phyloP scores from a whole-genome alignment of 2,329 filamentous ascomycete genomes.

The Dactylonectria macrodidyma region DNA sequence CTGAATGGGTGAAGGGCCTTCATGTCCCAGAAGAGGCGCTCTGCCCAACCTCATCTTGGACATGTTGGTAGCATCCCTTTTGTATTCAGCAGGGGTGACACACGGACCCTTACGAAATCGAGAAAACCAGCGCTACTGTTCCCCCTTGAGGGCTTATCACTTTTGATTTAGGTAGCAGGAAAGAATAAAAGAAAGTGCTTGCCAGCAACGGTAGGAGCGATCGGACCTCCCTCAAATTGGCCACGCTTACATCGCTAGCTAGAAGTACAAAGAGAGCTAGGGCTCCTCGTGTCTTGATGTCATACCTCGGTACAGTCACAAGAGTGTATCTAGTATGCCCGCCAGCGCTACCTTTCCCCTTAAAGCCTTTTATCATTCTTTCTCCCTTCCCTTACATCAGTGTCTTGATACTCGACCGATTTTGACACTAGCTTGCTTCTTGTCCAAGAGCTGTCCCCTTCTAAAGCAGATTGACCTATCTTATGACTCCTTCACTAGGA shows the following conservation, averaged over 20 bases:
- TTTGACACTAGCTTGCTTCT: constrained; percentile 29
- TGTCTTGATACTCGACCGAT: constrained; percentile 33
- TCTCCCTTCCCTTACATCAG: constrained; percentile 42
- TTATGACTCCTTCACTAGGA: constrained; percentile 41
- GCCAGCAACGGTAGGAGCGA: constrained; percentile 42
- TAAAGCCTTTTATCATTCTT: constrained; percentile 36
- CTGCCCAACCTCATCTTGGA: constrained; percentile 43
- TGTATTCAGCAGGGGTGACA: constrained; percentile 49
- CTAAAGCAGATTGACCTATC: constrained; percentile 28
- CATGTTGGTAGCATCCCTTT: constrained; percentile 46
- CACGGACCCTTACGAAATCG: constrained; percentile 51
- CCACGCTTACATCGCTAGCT: constrained; percentile 39
- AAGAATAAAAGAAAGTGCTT: constrained; percentile 48
- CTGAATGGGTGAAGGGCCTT: constrained; percentile 32
- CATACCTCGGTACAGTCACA: constrained; percentile 39
- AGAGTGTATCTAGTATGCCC: constrained; percentile 39
- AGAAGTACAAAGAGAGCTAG: constrained; percentile 51
- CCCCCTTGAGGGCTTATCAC: constrained; percentile 46
- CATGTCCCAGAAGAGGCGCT: constrained; percentile 27
- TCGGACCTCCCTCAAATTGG: constrained; percentile 39
- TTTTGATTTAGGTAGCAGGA: constrained; percentile 50
- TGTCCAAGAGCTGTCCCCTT: not conserved
- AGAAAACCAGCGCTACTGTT: constrained; percentile 52
- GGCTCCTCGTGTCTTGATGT: constrained; percentile 46
- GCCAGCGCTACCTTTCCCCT: constrained; percentile 45